Percentiles rank a stretch among this genome's conserved stretches.
phyloP scores from a whole-genome alignment of 495 filamentous ascomycete genomes.

The Penicillium nucicola region DNA sequence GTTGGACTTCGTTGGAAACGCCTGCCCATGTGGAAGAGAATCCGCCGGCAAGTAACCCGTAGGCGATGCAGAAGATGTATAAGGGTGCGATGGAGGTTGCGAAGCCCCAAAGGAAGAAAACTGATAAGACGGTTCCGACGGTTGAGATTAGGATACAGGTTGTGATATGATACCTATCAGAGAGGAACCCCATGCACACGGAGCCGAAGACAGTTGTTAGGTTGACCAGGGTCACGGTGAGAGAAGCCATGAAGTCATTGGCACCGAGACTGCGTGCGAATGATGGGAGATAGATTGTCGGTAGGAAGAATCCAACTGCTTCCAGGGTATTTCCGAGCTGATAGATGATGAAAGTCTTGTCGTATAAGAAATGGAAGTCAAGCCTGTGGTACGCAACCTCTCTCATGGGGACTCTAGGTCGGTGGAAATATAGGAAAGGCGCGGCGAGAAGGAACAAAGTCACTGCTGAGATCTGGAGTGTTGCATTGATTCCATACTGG shows the following conservation, averaged over 20 bases:
- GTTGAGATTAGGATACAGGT: constrained; percentile 52
- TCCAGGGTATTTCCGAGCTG: constrained; percentile 52
- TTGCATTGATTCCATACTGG: constrained; percentile 48
- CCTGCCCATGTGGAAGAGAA: constrained; percentile 56
- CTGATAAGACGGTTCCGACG: constrained; percentile 49
- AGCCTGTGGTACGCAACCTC: constrained; percentile 21
- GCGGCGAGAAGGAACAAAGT: constrained; percentile 42
- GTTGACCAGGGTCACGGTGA: constrained; percentile 51
- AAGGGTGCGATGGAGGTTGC: constrained; percentile 9
- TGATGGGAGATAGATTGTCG: constrained; percentile 33
- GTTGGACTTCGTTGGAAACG: constrained; percentile 48
- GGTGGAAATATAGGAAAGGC: constrained; percentile 53
- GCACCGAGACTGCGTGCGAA: constrained; percentile 38
- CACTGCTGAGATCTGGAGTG: constrained; percentile 44
- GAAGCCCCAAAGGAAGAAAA: constrained; percentile 65
- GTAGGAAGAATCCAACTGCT: constrained; percentile 46
- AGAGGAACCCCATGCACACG: constrained; percentile 52
- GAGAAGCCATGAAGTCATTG: constrained; percentile 28
- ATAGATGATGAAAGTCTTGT: constrained; percentile 45
- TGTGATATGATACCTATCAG: constrained; percentile 55
- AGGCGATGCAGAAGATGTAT: constrained; percentile 54
- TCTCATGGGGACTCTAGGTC: constrained; percentile 43
- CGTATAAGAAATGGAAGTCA: constrained; percentile 38
- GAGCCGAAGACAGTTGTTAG: constrained; percentile 48
- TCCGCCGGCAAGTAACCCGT: constrained; percentile 61